Conservation (phyloP, 192 early-diverging fungal genomes). For the Rhizophagus sp. region DNA sequence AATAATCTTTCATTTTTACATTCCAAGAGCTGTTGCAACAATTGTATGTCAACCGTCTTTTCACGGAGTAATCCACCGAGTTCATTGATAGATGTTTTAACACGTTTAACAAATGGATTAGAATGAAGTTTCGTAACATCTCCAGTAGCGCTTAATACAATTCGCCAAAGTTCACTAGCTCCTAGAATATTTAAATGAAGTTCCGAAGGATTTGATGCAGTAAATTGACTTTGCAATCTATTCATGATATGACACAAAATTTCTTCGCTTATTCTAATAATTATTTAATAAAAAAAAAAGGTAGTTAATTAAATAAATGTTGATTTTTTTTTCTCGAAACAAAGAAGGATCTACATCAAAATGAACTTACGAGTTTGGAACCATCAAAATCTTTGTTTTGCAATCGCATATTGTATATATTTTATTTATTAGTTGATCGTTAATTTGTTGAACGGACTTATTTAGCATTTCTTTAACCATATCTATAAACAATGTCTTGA, state of each 20-base stretch:
- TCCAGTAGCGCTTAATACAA: background rate
- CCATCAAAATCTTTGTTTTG: background rate
- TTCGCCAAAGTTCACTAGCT: background rate
- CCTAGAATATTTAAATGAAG: background rate
- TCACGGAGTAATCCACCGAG: background rate
- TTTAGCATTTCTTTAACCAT: background rate
- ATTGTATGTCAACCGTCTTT: background rate
- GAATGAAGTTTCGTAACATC: background rate
- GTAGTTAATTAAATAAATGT: no score
- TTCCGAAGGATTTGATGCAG: background rate
- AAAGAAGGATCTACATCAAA: background rate
- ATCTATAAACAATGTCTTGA: background rate
- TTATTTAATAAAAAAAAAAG: background rate
- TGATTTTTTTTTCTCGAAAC: no score
- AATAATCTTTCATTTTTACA: background rate
- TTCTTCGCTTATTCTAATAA: conserved; percentile 4
- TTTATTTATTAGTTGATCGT: background rate
- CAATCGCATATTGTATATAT: background rate
- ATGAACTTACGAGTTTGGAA: background rate
- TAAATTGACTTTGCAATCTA: background rate
- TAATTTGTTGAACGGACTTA: background rate
- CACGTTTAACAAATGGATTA: background rate
- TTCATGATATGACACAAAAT: conserved; percentile 9
- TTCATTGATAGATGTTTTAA: background rate
- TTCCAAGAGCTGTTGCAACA: background rate